Conservation (phyloP, 345 rosid genomes). For the Stellera chamaejasme region DNA sequence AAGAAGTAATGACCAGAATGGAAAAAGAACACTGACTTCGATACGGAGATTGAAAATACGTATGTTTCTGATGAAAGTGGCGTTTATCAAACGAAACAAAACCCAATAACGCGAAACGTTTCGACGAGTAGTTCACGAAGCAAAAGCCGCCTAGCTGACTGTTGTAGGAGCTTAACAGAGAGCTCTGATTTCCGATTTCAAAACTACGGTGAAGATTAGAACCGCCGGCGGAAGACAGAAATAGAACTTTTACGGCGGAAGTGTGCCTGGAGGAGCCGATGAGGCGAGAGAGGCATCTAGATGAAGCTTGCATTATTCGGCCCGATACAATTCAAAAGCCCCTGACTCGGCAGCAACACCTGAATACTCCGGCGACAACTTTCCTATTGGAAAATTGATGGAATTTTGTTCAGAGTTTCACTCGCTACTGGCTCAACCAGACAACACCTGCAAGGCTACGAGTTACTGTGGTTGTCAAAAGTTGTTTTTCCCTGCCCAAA, state of each 20-base stretch:
- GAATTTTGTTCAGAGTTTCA: too few relatives aligned
- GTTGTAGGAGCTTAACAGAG: conserved; percentile 15
- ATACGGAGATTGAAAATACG: conserved; percentile 18
- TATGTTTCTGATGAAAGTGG: conserved; percentile 6
- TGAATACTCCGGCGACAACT: too few relatives aligned
- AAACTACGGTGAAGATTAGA: conserved; percentile 7
- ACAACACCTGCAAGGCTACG: too few relatives aligned
- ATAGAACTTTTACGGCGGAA: conserved; percentile 7
- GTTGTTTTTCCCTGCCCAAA: too few relatives aligned
- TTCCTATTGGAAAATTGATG: too few relatives aligned
- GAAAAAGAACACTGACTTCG: conserved; percentile 34
- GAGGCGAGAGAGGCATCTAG: conserved; percentile 43
- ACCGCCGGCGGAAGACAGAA: conserved; percentile 6
- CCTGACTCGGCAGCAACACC: too few relatives aligned
- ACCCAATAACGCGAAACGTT: conserved; percentile 26
- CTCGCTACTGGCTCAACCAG: too few relatives aligned
- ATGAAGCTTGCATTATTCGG: conserved; percentile 36
- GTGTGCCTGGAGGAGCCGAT: conserved; percentile 27
- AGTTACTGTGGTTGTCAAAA: too few relatives aligned
- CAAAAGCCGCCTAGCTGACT: conserved; percentile 19
- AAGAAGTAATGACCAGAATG: not conserved
- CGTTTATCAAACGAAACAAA: conserved; percentile 25
- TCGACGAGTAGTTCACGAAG: conserved; percentile 10
- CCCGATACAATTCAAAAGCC: too few relatives aligned
- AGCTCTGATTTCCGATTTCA: conserved; percentile 11